These are phyloP conservation scores for Acanthamoeba culbertsoni DNA, from an alignment of 208 protist genomes.

Conservation along the genomic window DNA sequence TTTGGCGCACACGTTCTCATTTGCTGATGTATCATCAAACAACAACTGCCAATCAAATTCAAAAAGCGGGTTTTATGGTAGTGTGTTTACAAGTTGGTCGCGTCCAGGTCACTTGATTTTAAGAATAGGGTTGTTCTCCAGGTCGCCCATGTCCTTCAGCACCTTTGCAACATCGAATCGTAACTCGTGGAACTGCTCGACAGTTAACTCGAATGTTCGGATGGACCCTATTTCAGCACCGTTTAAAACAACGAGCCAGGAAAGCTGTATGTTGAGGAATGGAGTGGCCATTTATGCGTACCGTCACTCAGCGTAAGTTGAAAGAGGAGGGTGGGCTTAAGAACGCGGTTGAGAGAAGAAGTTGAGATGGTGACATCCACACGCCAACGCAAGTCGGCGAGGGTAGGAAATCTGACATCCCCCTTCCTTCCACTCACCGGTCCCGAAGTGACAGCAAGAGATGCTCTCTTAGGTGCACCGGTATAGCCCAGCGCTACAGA, in stretches of 20 bases:
- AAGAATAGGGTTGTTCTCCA: conserved; percentile 65
- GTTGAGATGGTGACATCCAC: conserved; percentile 70
- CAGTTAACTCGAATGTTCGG: conserved; percentile 64
- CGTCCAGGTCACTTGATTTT: conserved; percentile 67
- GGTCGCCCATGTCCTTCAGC: conserved; percentile 68
- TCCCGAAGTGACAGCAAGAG: background rate
- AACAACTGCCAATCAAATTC: too few species aligned
- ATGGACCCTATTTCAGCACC: conserved; percentile 62
- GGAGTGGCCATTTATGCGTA: background rate
- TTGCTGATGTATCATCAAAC: too few species aligned
- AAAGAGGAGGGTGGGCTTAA: conserved; percentile 56
- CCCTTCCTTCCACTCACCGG: conserved; percentile 13
- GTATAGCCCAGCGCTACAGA: background rate
- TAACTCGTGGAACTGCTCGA: conserved; percentile 70
- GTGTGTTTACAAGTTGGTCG: background rate
- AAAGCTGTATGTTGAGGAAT: background rate
- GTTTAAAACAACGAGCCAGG: background rate
- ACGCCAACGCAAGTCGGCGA: conserved; percentile 62
- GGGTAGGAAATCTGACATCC: conserved; percentile 41
- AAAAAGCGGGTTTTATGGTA: too few species aligned
- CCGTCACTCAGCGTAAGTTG: conserved; percentile 55
- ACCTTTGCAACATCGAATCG: conserved; percentile 68
- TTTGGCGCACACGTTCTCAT: too few species aligned
- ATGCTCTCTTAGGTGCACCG: background rate
- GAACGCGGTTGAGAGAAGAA: conserved; percentile 24